These are phyloP conservation scores for Cyberlindnera xylosilytica DNA, from an alignment of 805 yeast species.

Conservation along the genomic window DNA sequence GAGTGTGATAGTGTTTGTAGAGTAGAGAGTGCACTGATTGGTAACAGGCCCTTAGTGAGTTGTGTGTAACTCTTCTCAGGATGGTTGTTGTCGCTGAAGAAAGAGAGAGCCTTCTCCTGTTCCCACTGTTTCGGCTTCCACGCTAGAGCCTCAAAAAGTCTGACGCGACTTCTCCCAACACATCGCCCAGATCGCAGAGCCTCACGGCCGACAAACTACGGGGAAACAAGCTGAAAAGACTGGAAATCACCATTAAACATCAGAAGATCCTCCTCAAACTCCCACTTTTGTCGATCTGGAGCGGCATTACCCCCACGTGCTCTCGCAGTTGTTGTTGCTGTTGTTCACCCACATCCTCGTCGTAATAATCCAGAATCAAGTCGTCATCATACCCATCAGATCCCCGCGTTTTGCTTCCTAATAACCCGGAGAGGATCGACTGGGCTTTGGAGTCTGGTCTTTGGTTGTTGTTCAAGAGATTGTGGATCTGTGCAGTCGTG, in stretches of 20 bases:
- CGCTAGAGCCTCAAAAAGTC: conserved; percentile 7
- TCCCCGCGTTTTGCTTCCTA: background rate
- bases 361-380: conserved; percentile 22
- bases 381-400: conserved; percentile 15
- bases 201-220: too few species aligned
- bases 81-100: too few species aligned
- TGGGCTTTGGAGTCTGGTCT: background rate
- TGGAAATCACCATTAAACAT: too few species aligned
- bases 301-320: background rate
- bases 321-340: background rate
- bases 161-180: background rate
- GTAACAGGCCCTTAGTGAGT: too few species aligned
- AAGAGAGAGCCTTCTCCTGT: too few species aligned
- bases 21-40: too few species aligned
- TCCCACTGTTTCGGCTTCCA: background rate
- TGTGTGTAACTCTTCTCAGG: too few species aligned
- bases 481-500: conserved; percentile 5
- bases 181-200: too few species aligned
- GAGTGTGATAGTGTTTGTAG: too few species aligned
- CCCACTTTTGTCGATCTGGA: background rate
- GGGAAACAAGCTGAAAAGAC: too few species aligned
- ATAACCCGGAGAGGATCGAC: background rate
- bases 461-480: conserved; percentile 1
- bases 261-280: background rate
- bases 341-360: conserved; percentile 18